Evolutionary conservation across 2,329 filamentous ascomycete species (phyloP).

Genomic region (Neopestalotiopsis rosae): DNA sequence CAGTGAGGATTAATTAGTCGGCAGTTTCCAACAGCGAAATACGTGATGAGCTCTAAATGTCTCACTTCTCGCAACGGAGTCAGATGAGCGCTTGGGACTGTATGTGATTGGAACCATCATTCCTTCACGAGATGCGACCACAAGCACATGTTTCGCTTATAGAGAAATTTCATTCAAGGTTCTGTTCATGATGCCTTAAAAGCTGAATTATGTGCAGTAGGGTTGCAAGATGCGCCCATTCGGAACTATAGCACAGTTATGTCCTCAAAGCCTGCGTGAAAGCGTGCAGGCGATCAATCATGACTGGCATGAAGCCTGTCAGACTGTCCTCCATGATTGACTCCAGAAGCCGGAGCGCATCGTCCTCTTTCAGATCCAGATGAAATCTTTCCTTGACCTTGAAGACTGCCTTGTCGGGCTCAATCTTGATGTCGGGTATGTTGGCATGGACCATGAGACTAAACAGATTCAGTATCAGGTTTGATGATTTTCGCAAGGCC

Average conservation of each 20-base stretch:
- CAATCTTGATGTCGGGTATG: slow-evolving; percentile 91
- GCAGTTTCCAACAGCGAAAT: background rate
- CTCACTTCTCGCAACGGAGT: background rate
- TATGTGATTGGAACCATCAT: too few species aligned
- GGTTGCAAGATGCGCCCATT: too few species aligned
- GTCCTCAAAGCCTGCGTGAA: slow-evolving; percentile 89
- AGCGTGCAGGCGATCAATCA: slow-evolving; percentile 94
- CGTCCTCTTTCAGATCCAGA: slow-evolving; percentile 88
- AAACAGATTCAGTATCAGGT: slow-evolving; percentile 93
- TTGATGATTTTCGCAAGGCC: slow-evolving; percentile 85
- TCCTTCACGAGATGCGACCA: too few species aligned
- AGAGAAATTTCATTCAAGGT: too few species aligned
- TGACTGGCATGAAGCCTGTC: slow-evolving; percentile 87
- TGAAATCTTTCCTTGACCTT: slow-evolving; percentile 97
- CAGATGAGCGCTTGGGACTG: too few species aligned
- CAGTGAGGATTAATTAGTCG: background rate
- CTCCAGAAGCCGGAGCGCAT: slow-evolving; percentile 87
- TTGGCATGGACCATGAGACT: slow-evolving; percentile 97
- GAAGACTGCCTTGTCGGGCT: slow-evolving; percentile 90
- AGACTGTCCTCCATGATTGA: slow-evolving; percentile 89
- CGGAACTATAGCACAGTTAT: slow-evolving; percentile 40
- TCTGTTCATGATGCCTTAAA: too few species aligned
- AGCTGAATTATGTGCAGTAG: too few species aligned
- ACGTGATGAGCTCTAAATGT: background rate
- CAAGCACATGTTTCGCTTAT: too few species aligned